Conservation (phyloP, 2,329 filamentous ascomycete species). For the Colletotrichum sublineola region DNA sequence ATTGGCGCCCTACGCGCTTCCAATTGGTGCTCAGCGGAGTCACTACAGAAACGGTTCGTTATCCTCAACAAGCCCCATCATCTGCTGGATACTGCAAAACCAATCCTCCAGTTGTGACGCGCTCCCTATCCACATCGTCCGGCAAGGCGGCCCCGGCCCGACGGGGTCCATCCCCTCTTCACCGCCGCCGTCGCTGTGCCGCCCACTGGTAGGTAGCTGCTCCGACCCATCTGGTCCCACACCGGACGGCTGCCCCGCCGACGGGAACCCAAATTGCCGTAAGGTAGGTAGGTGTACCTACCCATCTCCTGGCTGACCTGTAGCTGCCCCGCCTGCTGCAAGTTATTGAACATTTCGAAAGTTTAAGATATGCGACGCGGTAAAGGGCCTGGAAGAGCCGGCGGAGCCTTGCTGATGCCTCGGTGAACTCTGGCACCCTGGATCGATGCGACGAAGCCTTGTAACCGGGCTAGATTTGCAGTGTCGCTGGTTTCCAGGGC, state of each 20-base stretch:
- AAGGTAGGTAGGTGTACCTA: conserved; percentile 55
- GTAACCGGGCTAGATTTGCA: conserved; percentile 60
- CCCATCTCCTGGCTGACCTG: conserved; percentile 58
- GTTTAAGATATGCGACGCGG: conserved; percentile 64
- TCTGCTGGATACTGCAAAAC: conserved; percentile 55
- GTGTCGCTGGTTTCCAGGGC: conserved; percentile 60
- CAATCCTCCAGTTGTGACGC: conserved; percentile 54
- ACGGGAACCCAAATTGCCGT: conserved; percentile 62
- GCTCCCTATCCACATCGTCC: conserved; percentile 54
- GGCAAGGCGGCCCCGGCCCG: conserved; percentile 43
- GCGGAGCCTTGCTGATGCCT: conserved; percentile 67
- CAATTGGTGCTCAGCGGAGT: not conserved
- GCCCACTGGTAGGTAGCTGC: conserved; percentile 12
- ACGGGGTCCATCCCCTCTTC: conserved; percentile 16
- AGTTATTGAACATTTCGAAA: conserved; percentile 65
- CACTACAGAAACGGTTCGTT: conserved; percentile 17
- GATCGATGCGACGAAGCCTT: conserved; percentile 65
- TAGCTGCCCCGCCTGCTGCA: conserved; percentile 50
- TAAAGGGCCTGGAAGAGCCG: conserved; percentile 71
- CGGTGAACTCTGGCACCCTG: conserved; percentile 60
- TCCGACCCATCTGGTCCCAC: conserved; percentile 12
- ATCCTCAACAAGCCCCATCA: conserved; percentile 53
- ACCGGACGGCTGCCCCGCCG: conserved; percentile 29
- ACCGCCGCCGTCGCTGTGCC: not conserved
- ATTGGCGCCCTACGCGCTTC: not conserved